Evolutionary conservation across 192 early-diverging fungal genomes (phyloP).

Genomic region (Coemansia sp.): DNA sequence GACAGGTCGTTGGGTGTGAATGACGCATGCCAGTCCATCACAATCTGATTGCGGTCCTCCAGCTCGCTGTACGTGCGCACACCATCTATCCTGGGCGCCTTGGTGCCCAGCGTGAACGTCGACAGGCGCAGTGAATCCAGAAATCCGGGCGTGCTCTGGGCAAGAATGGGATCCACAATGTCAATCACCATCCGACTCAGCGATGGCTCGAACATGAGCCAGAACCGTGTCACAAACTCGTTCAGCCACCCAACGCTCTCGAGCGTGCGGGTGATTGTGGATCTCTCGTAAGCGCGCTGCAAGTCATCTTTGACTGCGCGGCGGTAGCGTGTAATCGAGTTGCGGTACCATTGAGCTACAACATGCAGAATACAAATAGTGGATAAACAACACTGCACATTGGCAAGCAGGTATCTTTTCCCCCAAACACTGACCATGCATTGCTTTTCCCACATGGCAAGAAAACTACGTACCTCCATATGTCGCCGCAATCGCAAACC

Average conservation of each 20-base stretch:
- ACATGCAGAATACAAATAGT: constrained; percentile 2
- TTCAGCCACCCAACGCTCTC: constrained; percentile 90
- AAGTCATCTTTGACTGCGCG: constrained; percentile 70
- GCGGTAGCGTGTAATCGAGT: constrained; percentile 67
- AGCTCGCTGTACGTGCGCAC: constrained; percentile 69
- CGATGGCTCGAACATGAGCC: constrained; percentile 87
- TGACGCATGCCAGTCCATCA: constrained; percentile 89
- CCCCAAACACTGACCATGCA: constrained; percentile 46
- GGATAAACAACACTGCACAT: neutral
- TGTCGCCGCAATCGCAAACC: constrained; percentile 34
- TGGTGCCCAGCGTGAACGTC: constrained; percentile 76
- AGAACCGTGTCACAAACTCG: constrained; percentile 80
- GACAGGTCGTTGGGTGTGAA: constrained; percentile 81
- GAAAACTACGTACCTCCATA: constrained; percentile 57
- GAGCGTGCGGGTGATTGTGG: constrained; percentile 51
- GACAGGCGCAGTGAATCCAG: constrained; percentile 73
- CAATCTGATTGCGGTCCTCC: constrained; percentile 69
- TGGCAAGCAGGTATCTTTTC: neutral
- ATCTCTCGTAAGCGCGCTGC: constrained; percentile 60
- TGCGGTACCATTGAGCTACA: constrained; percentile 71
- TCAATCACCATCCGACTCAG: constrained; percentile 73
- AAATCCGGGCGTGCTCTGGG: constrained; percentile 73
- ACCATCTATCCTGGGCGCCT: constrained; percentile 69
- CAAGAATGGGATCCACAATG: constrained; percentile 71
- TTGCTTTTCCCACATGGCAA: neutral